Evolutionary conservation across 495 filamentous ascomycete species (phyloP).

Genomic region (Penicillium maclennaniae): DNA sequence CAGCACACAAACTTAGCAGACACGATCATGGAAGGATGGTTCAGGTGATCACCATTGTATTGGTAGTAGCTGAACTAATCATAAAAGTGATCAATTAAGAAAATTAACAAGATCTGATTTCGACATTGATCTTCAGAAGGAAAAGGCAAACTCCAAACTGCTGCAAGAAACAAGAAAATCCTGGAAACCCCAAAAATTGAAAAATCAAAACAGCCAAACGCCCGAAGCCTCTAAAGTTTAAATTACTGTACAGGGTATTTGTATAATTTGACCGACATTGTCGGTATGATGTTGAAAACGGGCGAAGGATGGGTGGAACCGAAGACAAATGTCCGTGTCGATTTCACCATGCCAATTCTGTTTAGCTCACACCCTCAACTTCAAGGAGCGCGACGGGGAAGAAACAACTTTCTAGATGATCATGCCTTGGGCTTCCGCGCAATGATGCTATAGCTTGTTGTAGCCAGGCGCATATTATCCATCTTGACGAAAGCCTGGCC

Average conservation of each 20-base stretch:
- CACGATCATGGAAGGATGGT: not conserved
- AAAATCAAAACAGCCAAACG: too few relatives aligned
- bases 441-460: conserved; percentile 59
- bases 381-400: not conserved
- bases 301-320: not conserved
- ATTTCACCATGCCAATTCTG: not conserved
- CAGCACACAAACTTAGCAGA: not conserved
- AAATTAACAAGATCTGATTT: not conserved
- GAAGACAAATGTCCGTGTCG: not conserved
- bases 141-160: conserved; percentile 8
- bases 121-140: not conserved
- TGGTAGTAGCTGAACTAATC: not conserved
- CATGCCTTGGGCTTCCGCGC: conserved; percentile 51
- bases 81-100: not conserved
- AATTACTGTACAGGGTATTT: conserved; percentile 24
- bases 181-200: conserved; percentile 9
- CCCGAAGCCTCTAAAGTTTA: conserved; percentile 14
- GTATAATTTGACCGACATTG: not conserved
- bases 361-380: not conserved
- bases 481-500: conserved; percentile 61
- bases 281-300: not conserved
- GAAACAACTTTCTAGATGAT: not conserved
- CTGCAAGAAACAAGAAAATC: conserved; percentile 1
- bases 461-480: conserved; percentile 56
- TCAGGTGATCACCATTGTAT: not conserved